A percentile compares a stretch with the other conserved stretches of the same genome.
Evolutionary conservation across 1,139 yeast species (phyloP).

Genomic region (Blastobotrys petasosporus): DNA sequence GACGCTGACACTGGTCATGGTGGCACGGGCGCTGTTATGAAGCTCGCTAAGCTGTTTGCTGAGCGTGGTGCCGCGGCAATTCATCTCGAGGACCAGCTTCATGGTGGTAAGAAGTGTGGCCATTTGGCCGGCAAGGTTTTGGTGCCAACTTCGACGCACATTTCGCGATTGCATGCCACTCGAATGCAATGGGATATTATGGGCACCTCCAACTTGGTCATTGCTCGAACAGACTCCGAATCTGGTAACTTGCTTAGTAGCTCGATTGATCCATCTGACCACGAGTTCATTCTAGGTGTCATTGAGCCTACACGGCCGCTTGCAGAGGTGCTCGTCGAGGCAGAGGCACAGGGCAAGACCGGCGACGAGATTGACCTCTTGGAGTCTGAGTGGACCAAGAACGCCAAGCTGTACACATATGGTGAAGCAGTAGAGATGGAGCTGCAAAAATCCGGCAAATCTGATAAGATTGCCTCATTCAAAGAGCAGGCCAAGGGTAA

Average conservation of each 20-base stretch:
- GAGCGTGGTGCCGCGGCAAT: slow-evolving; percentile 63
- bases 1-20: slow-evolving; percentile 69
- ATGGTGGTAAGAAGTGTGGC: slow-evolving; percentile 63
- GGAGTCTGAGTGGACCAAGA: slow-evolving; percentile 43
- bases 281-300: slow-evolving; percentile 48
- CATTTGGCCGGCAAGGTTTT: slow-evolving; percentile 58
- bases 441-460: slow-evolving; percentile 31
- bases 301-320: slow-evolving; percentile 41
- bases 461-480: slow-evolving; percentile 32
- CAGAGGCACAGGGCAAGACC: slow-evolving; percentile 39
- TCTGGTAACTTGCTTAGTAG: slow-evolving; percentile 51
- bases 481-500: slow-evolving; percentile 27
- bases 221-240: slow-evolving; percentile 59
- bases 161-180: slow-evolving; percentile 52
- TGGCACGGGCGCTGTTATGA: slow-evolving; percentile 59
- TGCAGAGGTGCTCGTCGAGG: slow-evolving; percentile 42
- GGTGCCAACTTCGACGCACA: slow-evolving; percentile 55
- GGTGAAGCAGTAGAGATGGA: slow-evolving; percentile 42
- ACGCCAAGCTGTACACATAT: slow-evolving; percentile 42
- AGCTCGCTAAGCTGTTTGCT: slow-evolving; percentile 55
- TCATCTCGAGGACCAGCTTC: slow-evolving; percentile 58
- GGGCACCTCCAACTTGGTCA: slow-evolving; percentile 53
- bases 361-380: slow-evolving; percentile 34
- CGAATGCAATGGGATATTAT: slow-evolving; percentile 61
- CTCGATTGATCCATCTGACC: slow-evolving; percentile 52